Conservation (phyloP, 495 filamentous ascomycete genomes). For the Peziza echinospora region DNA sequence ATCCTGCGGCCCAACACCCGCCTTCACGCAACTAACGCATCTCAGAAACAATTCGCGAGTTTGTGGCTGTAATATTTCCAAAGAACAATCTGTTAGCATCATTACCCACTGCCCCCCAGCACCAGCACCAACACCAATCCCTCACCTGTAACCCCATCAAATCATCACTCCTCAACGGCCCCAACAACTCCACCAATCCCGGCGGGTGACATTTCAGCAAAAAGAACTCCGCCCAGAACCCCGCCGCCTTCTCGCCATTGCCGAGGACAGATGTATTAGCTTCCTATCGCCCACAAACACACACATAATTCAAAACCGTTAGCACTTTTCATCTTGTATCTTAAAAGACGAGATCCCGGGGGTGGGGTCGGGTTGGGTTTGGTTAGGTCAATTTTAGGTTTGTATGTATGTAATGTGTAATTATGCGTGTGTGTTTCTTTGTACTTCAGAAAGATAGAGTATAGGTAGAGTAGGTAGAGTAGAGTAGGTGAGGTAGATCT, state of each 20-base stretch:
- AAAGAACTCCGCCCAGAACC: conserved; percentile 95
- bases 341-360: no score
- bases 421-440: conserved; percentile 7
- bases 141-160: conserved; percentile 48
- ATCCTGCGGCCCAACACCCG: conserved; percentile 37
- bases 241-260: conserved; percentile 50
- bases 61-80: conserved; percentile 39
- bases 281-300: not conserved
- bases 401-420: conserved; percentile 15
- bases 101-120: not conserved
- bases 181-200: conserved; percentile 43
- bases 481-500: conserved; percentile 10
- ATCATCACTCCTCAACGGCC: conserved; percentile 46
- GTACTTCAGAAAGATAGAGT: no score
- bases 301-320: conserved; percentile 3
- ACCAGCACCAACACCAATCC: not conserved
- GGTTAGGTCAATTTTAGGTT: conserved; percentile 1
- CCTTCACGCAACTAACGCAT: conserved; percentile 46
- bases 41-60: conserved; percentile 58
- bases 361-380: no score
- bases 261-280: not conserved
- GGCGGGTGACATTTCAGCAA: conserved; percentile 54
- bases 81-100: conserved; percentile 9
- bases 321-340: no score
- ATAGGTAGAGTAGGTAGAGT: no score